phyloP scores from a whole-genome alignment of 805 yeast genomes.

The Zygosaccharomyces bisporus region DNA sequence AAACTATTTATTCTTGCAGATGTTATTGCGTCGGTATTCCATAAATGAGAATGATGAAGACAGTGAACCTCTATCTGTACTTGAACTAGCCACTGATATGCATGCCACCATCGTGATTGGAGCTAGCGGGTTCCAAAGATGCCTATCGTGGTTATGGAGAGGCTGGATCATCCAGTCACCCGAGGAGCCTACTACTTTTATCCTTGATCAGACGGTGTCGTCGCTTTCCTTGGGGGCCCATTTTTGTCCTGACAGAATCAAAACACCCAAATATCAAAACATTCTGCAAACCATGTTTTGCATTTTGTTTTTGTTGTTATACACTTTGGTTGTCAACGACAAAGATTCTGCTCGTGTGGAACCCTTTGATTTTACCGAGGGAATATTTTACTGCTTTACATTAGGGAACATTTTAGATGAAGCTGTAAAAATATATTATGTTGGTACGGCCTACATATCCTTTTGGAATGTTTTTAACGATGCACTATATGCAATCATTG shows the following conservation, averaged over 20 bases:
- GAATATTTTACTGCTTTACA: slow-evolving; percentile 60
- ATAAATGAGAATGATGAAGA: slow-evolving; percentile 62
- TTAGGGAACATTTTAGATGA: slow-evolving; percentile 67
- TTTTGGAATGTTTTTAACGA: slow-evolving; percentile 82
- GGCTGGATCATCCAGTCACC: slow-evolving; percentile 86
- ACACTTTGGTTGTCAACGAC: slow-evolving; percentile 62
- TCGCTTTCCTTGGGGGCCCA: slow-evolving; percentile 55
- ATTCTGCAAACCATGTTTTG: slow-evolving; percentile 65
- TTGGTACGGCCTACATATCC: slow-evolving; percentile 67
- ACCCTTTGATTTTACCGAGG: slow-evolving; percentile 47
- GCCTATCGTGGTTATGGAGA: slow-evolving; percentile 87
- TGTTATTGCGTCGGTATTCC: slow-evolving; percentile 72
- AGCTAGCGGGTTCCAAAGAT: slow-evolving; percentile 78
- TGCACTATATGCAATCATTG: slow-evolving; percentile 54
- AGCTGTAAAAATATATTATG: slow-evolving; percentile 63
- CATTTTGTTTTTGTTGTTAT: slow-evolving; percentile 56
- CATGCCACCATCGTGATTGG: slow-evolving; percentile 75
- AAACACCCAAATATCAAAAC: slow-evolving; percentile 82
- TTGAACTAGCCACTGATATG: slow-evolving; percentile 83
- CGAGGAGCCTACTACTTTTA: slow-evolving; percentile 64
- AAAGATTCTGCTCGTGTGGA: slow-evolving; percentile 36
- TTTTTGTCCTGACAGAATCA: slow-evolving; percentile 77
- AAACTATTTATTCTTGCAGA: slow-evolving; percentile 54
- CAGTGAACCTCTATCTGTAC: slow-evolving; percentile 62
- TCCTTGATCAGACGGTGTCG: slow-evolving; percentile 56